Evolutionary conservation across 2,329 filamentous ascomycete species (phyloP), one percentile per base, ranked within the genome.

Genomic region (Catunica adiposa): DNA sequence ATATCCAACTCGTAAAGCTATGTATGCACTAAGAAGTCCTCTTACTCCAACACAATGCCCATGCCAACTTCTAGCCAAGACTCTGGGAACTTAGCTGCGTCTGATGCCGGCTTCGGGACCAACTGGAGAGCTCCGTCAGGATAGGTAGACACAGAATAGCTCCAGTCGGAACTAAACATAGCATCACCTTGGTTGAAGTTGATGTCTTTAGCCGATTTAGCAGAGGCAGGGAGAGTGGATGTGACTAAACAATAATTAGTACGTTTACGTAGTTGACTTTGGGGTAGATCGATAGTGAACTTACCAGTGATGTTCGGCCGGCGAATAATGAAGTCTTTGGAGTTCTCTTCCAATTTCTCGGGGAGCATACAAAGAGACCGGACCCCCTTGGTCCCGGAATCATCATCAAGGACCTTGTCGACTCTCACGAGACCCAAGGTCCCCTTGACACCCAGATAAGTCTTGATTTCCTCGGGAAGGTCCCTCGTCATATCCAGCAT

Each of bases 381-480:
- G 29, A 55, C 54, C 20, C 54, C 56, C 25, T 51, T 50, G 2
- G 56, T 55, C 14, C 56, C 51, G 3, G 29, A 38, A 14, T 57
- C 56, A 9, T 52, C 56, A 26, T 57, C 51, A 15, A 57, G 52
- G 20, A 46, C 53, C 17, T 54, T 50, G n/a, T 86, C 78, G 60
- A 84, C 72, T 58, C 84, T 75, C 68, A 89, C 88, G 25, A 90
- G 65, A 6, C 74, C 78, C 25, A 90, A 69, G 53, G 76, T 76
- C 58, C 82, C 80, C 61, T 76, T 78, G 46, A 83, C 76, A 7
- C 84, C 84, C 3, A 89, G 71, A 57, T 83, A 86, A 55, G 73
- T 73, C 60, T 72, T 72, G 56, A 89, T 69, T 66, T 86, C 82
- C 1, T 68, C 66, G 3, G 84, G 77, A 14, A 84, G 65, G 53